Evolutionary conservation across 176 grass and related monocot species (phyloP).

Genomic region (Puya raimondii): DNA sequence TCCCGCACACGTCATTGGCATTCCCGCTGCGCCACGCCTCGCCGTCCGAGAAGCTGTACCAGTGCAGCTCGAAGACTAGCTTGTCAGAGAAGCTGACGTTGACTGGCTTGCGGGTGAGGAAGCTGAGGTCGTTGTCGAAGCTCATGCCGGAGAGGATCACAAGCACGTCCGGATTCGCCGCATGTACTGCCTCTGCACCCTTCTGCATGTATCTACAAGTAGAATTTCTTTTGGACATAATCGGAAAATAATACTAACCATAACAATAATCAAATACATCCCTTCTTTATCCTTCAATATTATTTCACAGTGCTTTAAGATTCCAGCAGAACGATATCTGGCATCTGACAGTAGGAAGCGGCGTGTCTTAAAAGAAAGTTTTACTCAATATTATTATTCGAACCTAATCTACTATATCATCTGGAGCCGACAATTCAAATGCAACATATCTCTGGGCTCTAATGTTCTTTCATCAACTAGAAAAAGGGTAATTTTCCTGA

Average conservation of each 20-base stretch:
- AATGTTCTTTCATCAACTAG: background rate
- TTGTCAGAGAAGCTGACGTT: conserved; percentile 52
- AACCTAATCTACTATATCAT: too few relatives aligned
- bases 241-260: too few relatives aligned
- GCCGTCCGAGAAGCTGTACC: conserved; percentile 80
- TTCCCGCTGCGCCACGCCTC: conserved; percentile 43
- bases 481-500: background rate
- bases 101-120: conserved; percentile 39
- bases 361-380: too few relatives aligned
- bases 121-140: conserved; percentile 80
- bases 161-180: conserved; percentile 47
- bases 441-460: too few relatives aligned
- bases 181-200: conserved; percentile 75
- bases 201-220: conserved; percentile 75
- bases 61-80: conserved; percentile 82
- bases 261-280: too few relatives aligned
- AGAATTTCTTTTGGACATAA: background rate
- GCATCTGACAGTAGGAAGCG: too few relatives aligned
- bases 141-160: conserved; percentile 65
- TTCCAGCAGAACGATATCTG: too few relatives aligned
- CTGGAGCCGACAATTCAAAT: too few relatives aligned
- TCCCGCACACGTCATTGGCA: conserved; percentile 75
- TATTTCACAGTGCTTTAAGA: too few relatives aligned
- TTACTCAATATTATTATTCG: too few relatives aligned
- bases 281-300: too few relatives aligned